phyloP scores from a whole-genome alignment of 2,329 filamentous ascomycete genomes.

The Fusarium tanahbumbuense region DNA sequence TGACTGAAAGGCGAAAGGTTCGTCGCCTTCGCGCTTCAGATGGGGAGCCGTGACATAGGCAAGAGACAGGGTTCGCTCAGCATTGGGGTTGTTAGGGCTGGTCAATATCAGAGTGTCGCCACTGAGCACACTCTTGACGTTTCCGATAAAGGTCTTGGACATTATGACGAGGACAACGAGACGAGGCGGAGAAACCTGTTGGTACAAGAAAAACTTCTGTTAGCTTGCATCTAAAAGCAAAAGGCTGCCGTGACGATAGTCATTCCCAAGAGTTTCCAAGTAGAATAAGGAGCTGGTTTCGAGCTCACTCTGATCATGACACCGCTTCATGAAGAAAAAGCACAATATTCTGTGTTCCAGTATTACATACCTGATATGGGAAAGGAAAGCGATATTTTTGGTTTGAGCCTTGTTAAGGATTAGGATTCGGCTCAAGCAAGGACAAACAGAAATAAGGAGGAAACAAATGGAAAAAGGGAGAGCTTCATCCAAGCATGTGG shows the following conservation, averaged over 20 bases:
- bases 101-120: constrained; percentile 91
- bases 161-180: constrained; percentile 52
- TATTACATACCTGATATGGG: constrained; percentile 41
- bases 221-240: constrained; percentile 19
- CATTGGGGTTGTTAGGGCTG: constrained; percentile 81
- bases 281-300: constrained; percentile 8
- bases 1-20: constrained; percentile 92
- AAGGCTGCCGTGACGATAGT: not conserved
- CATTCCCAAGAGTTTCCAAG: not conserved
- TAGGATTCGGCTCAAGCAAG: constrained; percentile 37
- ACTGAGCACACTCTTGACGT: constrained; percentile 93
- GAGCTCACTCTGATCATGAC: constrained; percentile 29
- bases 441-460: constrained; percentile 28
- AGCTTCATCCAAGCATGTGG: constrained; percentile 42
- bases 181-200: constrained; percentile 39
- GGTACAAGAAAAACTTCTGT: constrained; percentile 13
- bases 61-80: constrained; percentile 88
- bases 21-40: constrained; percentile 87
- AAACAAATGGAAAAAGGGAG: constrained; percentile 23
- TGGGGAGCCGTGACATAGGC: constrained; percentile 93
- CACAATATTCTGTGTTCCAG: constrained; percentile 2
- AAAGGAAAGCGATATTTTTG: constrained; percentile 5
- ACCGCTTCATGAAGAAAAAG: constrained; percentile 30
- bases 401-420: constrained; percentile 40
- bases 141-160: constrained; percentile 70